phyloP scores from a whole-genome alignment of 164 flowering plant genomes.

The Aristolochia fimbriata region DNA sequence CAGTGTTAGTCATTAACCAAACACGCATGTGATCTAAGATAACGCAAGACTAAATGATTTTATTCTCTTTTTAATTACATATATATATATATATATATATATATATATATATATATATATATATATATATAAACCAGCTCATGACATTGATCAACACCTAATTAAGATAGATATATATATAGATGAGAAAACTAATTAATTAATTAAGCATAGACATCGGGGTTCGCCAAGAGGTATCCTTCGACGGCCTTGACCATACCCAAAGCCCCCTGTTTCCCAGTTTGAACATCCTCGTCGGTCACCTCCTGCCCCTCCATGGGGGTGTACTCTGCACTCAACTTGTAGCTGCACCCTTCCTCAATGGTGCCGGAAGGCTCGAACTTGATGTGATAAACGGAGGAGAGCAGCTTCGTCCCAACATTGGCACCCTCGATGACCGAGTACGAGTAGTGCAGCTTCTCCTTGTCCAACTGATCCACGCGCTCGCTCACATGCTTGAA shows the following conservation, averaged over 20 bases:
- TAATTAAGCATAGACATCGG: constrained; percentile 1
- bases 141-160: no score
- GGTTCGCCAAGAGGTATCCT: constrained; percentile 2
- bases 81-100: no score
- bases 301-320: not conserved
- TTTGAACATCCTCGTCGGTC: constrained; percentile 1
- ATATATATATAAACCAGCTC: no score
- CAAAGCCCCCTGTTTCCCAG: not conserved
- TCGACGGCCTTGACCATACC: constrained; percentile 6
- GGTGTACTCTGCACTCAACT: not conserved
- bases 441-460: constrained; percentile 1
- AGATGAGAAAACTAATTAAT: no score
- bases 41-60: no score
- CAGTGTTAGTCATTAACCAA: no score
- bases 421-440: constrained; percentile 1
- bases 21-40: no score
- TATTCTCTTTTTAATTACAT: no score
- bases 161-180: no score
- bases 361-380: not conserved
- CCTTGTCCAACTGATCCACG: constrained; percentile 1
- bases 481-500: not conserved
- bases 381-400: constrained; percentile 2
- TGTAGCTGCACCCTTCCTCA: not conserved
- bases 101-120: no score
- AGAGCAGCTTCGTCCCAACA: constrained; percentile 2